phyloP scores from a whole-genome alignment of 2,329 filamentous ascomycete genomes.

The Neurospora sp. region DNA sequence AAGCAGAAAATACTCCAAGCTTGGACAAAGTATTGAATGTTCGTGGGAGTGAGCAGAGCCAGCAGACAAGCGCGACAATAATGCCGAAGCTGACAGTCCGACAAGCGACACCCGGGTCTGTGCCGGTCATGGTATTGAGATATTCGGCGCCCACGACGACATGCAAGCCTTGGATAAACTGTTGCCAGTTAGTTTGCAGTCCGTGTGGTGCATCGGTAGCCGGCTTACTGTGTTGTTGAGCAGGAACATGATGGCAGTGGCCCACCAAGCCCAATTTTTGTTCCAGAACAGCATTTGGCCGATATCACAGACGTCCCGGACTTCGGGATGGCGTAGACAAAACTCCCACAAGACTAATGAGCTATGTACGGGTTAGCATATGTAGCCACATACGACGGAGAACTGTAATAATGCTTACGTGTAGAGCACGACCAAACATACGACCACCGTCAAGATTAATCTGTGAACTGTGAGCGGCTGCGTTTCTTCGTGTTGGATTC shows the following conservation, averaged over 20 bases:
- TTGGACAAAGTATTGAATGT: constrained; percentile 76
- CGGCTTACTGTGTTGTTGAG: constrained; percentile 66
- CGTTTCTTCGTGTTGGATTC: not conserved
- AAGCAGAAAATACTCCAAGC: constrained; percentile 67
- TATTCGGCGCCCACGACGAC: constrained; percentile 80
- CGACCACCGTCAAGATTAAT: constrained; percentile 69
- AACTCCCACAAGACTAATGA: constrained; percentile 60
- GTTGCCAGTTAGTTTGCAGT: not conserved
- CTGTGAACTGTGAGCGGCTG: constrained; percentile 20
- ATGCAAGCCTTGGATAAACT: constrained; percentile 74
- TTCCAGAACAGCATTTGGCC: constrained; percentile 93
- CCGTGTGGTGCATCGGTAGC: not conserved
- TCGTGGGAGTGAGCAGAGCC: constrained; percentile 69
- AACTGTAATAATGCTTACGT: constrained; percentile 60
- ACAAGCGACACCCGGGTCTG: constrained; percentile 50
- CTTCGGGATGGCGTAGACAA: constrained; percentile 80
- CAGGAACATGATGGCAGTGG: constrained; percentile 75
- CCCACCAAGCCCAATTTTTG: constrained; percentile 61
- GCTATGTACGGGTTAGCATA: constrained; percentile 9
- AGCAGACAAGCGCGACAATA: constrained; percentile 66
- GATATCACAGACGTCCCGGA: constrained; percentile 88
- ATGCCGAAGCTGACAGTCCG: constrained; percentile 76
- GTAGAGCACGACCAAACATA: constrained; percentile 73
- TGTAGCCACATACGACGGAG: constrained; percentile 9
- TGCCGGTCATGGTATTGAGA: constrained; percentile 75